Conservation (phyloP, 306 rosid genomes). For the Vigna reflexopilosa region DNA sequence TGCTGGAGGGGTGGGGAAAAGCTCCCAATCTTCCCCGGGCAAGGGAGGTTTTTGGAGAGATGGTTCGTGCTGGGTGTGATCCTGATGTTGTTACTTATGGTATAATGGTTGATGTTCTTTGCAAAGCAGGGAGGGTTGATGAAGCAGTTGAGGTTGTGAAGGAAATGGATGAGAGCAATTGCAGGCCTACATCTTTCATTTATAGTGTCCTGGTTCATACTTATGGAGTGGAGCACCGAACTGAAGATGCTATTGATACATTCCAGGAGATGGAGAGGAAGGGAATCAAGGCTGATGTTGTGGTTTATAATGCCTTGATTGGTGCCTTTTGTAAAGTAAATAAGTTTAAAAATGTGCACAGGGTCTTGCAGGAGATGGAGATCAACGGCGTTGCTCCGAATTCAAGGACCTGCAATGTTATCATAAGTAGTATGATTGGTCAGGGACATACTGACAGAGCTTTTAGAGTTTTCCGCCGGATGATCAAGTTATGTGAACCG, state of each 20-base stretch:
- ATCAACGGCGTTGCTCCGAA: slow-evolving; percentile 60
- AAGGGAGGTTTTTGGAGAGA: slow-evolving; percentile 75
- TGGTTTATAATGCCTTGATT: slow-evolving; percentile 78
- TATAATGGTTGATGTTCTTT: slow-evolving; percentile 82
- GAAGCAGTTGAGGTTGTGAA: slow-evolving; percentile 77
- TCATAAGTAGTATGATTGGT: slow-evolving; percentile 69
- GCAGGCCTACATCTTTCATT: slow-evolving; percentile 73
- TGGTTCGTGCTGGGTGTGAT: slow-evolving; percentile 66
- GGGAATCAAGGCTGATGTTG: slow-evolving; percentile 76
- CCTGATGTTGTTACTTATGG: slow-evolving; percentile 91
- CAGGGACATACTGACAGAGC: slow-evolving; percentile 70
- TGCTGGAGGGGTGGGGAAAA: slow-evolving; percentile 91
- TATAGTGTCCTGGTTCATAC: slow-evolving; percentile 82
- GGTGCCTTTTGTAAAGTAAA: slow-evolving; percentile 73
- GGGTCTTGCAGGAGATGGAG: slow-evolving; percentile 78
- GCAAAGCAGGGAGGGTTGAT: slow-evolving; percentile 88
- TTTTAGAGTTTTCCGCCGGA: slow-evolving; percentile 61
- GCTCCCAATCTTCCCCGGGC: slow-evolving; percentile 86
- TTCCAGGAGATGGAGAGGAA: slow-evolving; percentile 79
- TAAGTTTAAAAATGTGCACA: slow-evolving; percentile 64
- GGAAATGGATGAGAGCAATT: slow-evolving; percentile 67
- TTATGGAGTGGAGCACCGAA: slow-evolving; percentile 73
- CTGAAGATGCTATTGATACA: slow-evolving; percentile 81
- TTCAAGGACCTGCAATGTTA: slow-evolving; percentile 78
- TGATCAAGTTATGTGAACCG: slow-evolving; percentile 77